These are phyloP conservation scores for Acacia concinna DNA, from an alignment of 331 rosid species.

Conservation along the genomic window DNA sequence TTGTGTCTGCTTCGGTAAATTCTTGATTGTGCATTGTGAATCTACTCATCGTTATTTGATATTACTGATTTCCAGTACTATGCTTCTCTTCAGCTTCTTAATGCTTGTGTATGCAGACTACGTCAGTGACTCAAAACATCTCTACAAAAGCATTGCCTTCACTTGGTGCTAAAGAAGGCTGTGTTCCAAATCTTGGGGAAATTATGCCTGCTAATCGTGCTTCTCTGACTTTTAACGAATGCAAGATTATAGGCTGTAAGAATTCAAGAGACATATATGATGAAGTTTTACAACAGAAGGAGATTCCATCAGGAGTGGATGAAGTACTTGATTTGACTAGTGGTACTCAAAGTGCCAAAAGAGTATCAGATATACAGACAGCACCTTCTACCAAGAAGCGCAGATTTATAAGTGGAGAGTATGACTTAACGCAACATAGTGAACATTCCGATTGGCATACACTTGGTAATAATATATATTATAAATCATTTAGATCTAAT, in stretches of 20 bases:
- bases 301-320: slow-evolving; percentile 41
- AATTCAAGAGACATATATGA: slow-evolving; percentile 34
- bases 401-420: slow-evolving; percentile 50
- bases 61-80: slow-evolving; percentile 13
- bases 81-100: slow-evolving; percentile 34
- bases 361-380: slow-evolving; percentile 34
- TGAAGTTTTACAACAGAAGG: slow-evolving; percentile 42
- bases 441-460: slow-evolving; percentile 44
- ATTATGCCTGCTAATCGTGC: slow-evolving; percentile 85
- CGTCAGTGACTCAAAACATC: slow-evolving; percentile 39
- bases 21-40: slow-evolving; percentile 26
- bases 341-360: slow-evolving; percentile 40
- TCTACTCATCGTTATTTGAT: slow-evolving; percentile 8
- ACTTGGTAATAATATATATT: slow-evolving; percentile 35
- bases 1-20: slow-evolving; percentile 45
- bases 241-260: slow-evolving; percentile 40
- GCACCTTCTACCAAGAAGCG: slow-evolving; percentile 62
- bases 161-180: slow-evolving; percentile 37
- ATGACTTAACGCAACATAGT: slow-evolving; percentile 37
- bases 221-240: slow-evolving; percentile 54
- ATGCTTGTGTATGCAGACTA: slow-evolving; percentile 49
- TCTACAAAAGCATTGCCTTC: slow-evolving; percentile 42
- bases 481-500: slow-evolving; percentile 26
- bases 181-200: slow-evolving; percentile 45
- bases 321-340: slow-evolving; percentile 44